Percentiles rank a stretch among this genome's conserved stretches.
Evolutionary conservation across 2,329 filamentous ascomycete species (phyloP).

Genomic region (Arthrobotrys iridis): DNA sequence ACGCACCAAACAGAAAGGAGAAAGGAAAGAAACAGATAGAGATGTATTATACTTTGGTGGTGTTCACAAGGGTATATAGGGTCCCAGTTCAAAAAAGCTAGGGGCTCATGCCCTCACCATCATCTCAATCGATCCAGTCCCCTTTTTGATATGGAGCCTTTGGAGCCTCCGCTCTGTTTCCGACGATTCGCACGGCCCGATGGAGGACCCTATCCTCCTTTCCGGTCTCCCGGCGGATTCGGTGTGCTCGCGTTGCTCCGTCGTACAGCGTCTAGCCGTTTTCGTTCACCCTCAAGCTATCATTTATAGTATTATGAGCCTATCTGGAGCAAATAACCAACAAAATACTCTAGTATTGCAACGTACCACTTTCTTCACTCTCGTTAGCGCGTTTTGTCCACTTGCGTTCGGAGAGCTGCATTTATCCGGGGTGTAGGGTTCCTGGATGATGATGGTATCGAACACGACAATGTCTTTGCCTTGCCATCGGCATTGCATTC

Average conservation of each 20-base stretch:
- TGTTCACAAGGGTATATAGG: background rate
- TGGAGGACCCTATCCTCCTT: slow-evolving; percentile 38
- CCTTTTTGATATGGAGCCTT: background rate
- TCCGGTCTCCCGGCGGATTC: slow-evolving; percentile 43
- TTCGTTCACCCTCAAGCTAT: slow-evolving; percentile 45
- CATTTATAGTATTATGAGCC: background rate
- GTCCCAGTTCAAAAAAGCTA: background rate
- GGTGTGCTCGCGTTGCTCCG: slow-evolving; percentile 47
- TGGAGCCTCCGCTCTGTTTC: background rate
- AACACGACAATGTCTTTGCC: slow-evolving; percentile 58
- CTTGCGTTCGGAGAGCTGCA: slow-evolving; percentile 49
- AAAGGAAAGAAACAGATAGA: background rate
- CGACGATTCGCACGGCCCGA: background rate
- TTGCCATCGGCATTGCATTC: slow-evolving; percentile 58
- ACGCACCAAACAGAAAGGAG: background rate
- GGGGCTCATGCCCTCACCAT: background rate
- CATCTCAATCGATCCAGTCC: background rate
- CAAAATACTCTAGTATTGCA: no score
- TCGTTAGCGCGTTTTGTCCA: slow-evolving; percentile 54
- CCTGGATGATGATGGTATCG: slow-evolving; percentile 57
- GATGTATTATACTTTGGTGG: background rate
- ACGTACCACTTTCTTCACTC: slow-evolving; percentile 58
- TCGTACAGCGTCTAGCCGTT: slow-evolving; percentile 24
- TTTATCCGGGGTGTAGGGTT: slow-evolving; percentile 56
- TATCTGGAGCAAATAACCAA: background rate